Percentiles rank a stretch among this genome's conserved stretches.
Evolutionary conservation across 2,329 filamentous ascomycete genomes (phyloP).

Genomic region (Ceratocystiopsis brevicomis): DNA sequence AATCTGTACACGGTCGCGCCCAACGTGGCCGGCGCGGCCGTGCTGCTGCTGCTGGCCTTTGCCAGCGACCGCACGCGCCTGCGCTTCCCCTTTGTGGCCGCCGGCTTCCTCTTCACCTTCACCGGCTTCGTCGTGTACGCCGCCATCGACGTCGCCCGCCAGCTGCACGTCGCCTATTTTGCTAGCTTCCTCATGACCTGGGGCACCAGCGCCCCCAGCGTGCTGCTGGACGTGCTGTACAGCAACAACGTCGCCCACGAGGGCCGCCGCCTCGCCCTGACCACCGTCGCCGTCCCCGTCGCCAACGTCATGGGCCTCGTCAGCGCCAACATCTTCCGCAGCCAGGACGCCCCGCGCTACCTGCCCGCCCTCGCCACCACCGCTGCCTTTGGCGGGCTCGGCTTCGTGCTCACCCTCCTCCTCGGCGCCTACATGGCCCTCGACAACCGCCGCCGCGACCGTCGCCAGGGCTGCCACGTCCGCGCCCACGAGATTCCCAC

Average conservation of each 20-base stretch:
- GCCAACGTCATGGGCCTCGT: conserved; percentile 64
- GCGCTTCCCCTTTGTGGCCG: conserved; percentile 54
- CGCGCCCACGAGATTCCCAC: conserved; percentile 39
- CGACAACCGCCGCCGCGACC: conserved; percentile 44
- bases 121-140: conserved; percentile 58
- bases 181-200: conserved; percentile 69
- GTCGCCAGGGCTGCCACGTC: conserved; percentile 32
- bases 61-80: conserved; percentile 45
- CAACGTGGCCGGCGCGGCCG: conserved; percentile 53
- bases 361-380: conserved; percentile 46
- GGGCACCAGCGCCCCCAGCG: conserved; percentile 57
- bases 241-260: conserved; percentile 73
- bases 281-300: conserved; percentile 52
- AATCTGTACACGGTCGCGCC: conserved; percentile 71
- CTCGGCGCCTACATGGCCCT: conserved; percentile 44
- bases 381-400: conserved; percentile 42
- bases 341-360: conserved; percentile 46
- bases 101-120: conserved; percentile 57
- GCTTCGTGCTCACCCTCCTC: conserved; percentile 32
- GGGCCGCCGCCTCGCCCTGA: conserved; percentile 49
- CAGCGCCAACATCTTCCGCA: conserved; percentile 46
- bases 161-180: conserved; percentile 52
- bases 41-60: conserved; percentile 57
- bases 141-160: conserved; percentile 40
- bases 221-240: conserved; percentile 46